Percentiles rank a stretch among this genome's conserved stretches.
phyloP scores from a whole-genome alignment of 2,329 filamentous ascomycete genomes.

The Colletotrichum incanum region DNA sequence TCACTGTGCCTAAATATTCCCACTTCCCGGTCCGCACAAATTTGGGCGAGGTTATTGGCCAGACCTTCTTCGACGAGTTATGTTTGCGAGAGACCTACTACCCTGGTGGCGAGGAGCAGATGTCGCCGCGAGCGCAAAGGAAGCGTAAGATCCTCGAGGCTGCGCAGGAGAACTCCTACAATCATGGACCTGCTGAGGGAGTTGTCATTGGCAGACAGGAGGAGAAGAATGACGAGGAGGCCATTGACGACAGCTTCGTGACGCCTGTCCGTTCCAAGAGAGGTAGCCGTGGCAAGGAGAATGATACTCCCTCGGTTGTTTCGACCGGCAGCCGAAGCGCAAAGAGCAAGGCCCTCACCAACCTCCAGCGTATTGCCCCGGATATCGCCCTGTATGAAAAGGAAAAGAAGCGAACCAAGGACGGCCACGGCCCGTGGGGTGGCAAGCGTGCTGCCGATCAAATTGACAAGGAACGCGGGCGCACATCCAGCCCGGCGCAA shows the following conservation, averaged over 20 bases:
- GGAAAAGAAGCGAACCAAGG: conserved; percentile 83
- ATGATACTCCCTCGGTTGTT: conserved; percentile 79
- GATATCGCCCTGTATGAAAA: conserved; percentile 95
- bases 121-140: conserved; percentile 60
- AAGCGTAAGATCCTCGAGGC: conserved; percentile 67
- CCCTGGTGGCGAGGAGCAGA: conserved; percentile 70
- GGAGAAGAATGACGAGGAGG: conserved; percentile 59
- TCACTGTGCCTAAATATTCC: conserved; percentile 83
- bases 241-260: conserved; percentile 53
- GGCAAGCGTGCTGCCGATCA: conserved; percentile 74
- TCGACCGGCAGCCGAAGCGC: conserved; percentile 86
- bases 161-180: conserved; percentile 66
- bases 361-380: conserved; percentile 81
- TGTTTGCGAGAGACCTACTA: conserved; percentile 78
- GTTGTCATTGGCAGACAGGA: conserved; percentile 60
- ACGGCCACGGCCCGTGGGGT: conserved; percentile 68
- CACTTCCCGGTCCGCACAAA: conserved; percentile 93
- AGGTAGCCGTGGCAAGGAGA: conserved; percentile 80
- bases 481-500: conserved; percentile 42
- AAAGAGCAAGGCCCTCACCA: conserved; percentile 86
- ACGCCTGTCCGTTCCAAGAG: conserved; percentile 70
- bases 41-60: conserved; percentile 91
- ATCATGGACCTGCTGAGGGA: conserved; percentile 63
- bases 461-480: conserved; percentile 62
- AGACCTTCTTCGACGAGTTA: conserved; percentile 82